Percentiles rank a stretch among this genome's conserved stretches.
These are phyloP conservation scores for Corynascus novoguineensis DNA, from an alignment of 495 filamentous ascomycete species.

Conservation along the genomic window DNA sequence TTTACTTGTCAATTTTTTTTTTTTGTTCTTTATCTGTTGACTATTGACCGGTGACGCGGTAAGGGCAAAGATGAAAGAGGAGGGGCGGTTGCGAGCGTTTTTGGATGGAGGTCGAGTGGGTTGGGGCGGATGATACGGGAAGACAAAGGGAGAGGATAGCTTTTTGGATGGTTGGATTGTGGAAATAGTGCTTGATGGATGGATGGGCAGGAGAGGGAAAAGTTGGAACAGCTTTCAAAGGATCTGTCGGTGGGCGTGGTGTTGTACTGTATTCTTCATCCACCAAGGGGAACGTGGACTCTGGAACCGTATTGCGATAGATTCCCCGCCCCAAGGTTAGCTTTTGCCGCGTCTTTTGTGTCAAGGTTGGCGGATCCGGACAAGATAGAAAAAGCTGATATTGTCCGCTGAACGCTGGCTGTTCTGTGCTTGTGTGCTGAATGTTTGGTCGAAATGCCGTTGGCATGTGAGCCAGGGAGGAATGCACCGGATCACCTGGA, in stretches of 20 bases:
- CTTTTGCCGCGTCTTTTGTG: background rate
- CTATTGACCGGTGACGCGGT: background rate
- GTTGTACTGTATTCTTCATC: background rate
- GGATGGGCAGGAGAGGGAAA: background rate
- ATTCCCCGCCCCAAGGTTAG: background rate
- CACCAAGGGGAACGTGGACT: constrained; percentile 3
- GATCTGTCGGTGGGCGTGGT: background rate
- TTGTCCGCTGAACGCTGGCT: background rate
- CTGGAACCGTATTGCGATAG: background rate
- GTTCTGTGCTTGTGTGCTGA: background rate
- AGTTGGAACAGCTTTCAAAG: constrained; percentile 7
- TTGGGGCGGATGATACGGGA: background rate
- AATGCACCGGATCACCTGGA: too few species aligned
- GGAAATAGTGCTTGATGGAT: background rate
- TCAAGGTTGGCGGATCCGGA: background rate
- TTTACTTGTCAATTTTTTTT: background rate
- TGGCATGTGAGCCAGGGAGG: background rate
- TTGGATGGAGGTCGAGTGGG: background rate
- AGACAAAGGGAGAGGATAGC: background rate
- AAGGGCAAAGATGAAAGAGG: background rate
- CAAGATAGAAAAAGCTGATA: constrained; percentile 10
- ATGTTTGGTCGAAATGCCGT: background rate
- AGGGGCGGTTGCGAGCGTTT: background rate
- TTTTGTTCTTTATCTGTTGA: background rate
- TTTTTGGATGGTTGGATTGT: background rate